Conservation (phyloP, 352 stramenopile species). For the Pythium aristosporum region DNA sequence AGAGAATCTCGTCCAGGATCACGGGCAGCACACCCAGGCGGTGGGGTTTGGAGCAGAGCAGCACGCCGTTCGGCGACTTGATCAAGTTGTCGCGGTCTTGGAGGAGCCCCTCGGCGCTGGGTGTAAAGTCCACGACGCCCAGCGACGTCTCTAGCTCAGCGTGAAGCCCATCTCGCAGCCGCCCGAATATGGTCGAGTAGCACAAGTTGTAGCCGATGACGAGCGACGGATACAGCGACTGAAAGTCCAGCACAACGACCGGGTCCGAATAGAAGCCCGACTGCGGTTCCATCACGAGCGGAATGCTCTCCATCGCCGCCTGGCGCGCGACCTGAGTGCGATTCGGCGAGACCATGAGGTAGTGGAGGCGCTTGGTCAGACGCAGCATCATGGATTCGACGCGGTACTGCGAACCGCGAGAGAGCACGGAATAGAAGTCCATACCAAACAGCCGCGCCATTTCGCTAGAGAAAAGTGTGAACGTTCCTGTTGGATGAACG, state of each 20-base stretch:
- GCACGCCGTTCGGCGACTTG: constrained; percentile 92
- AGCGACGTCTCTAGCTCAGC: constrained; percentile 62
- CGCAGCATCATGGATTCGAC: constrained; percentile 93
- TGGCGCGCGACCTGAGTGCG: constrained; percentile 85
- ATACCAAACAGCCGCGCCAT: constrained; percentile 94
- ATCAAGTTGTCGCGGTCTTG: constrained; percentile 50
- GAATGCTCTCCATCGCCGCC: constrained; percentile 91
- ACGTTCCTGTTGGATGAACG: neutral
- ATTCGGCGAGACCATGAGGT: constrained; percentile 79
- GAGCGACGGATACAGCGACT: constrained; percentile 99
- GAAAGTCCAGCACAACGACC: constrained; percentile 98
- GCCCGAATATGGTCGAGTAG: constrained; percentile 96
- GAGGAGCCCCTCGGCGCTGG: constrained; percentile 44
- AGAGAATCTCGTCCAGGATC: constrained; percentile 95
- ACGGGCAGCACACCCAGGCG: constrained; percentile 95
- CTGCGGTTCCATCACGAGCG: constrained; percentile 94
- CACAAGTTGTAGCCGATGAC: constrained; percentile 99
- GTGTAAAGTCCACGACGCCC: constrained; percentile 58
- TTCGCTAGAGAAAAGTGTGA: constrained; percentile 47
- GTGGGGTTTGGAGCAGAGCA: constrained; percentile 93
- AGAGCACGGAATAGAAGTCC: constrained; percentile 93
- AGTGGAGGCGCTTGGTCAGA: constrained; percentile 88
- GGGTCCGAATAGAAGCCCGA: constrained; percentile 96
- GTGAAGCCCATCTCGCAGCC: constrained; percentile 81
- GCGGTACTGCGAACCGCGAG: constrained; percentile 91